phyloP scores from a whole-genome alignment of 164 flowering plant genomes.

The Dillenia suffruticosa region DNA sequence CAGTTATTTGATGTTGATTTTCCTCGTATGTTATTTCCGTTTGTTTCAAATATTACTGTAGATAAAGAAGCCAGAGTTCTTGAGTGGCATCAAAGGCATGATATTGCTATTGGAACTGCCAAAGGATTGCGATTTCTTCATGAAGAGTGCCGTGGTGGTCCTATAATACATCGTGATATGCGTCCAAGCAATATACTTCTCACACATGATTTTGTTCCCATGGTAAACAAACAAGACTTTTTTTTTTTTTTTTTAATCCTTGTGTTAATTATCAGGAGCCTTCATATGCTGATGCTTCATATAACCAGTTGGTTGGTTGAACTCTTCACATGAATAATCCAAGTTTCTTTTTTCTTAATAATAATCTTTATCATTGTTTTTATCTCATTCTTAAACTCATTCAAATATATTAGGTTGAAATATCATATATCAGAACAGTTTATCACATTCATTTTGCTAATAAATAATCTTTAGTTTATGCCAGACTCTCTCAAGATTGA shows the following conservation, averaged over 20 bases:
- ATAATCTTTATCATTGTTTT: too few relatives aligned
- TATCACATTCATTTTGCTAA: too few relatives aligned
- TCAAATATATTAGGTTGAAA: too few relatives aligned
- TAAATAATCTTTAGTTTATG: too few relatives aligned
- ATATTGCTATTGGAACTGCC: constrained; percentile 61
- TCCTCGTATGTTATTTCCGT: neutral
- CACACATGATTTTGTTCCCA: constrained; percentile 61
- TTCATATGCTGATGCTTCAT: too few relatives aligned
- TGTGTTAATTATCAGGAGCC: too few relatives aligned
- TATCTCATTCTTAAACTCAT: too few relatives aligned
- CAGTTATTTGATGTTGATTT: neutral
- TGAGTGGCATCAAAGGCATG: constrained; percentile 50
- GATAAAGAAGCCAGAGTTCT: constrained; percentile 28
- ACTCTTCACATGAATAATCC: too few relatives aligned
- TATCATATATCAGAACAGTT: too few relatives aligned
- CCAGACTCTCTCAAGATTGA: too few relatives aligned
- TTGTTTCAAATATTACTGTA: constrained; percentile 5
- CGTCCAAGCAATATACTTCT: constrained; percentile 63
- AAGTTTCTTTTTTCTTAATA: too few relatives aligned
- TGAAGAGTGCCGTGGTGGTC: constrained; percentile 67
- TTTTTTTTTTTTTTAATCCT: constrained; percentile 1
- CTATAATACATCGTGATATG: constrained; percentile 61
- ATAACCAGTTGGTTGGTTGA: too few relatives aligned
- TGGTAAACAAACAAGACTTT: constrained; percentile 23
- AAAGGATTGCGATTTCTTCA: constrained; percentile 71